Evolutionary conservation across 768 basidiomycete species (phyloP).

Genomic region (Tephrocybe rancida): DNA sequence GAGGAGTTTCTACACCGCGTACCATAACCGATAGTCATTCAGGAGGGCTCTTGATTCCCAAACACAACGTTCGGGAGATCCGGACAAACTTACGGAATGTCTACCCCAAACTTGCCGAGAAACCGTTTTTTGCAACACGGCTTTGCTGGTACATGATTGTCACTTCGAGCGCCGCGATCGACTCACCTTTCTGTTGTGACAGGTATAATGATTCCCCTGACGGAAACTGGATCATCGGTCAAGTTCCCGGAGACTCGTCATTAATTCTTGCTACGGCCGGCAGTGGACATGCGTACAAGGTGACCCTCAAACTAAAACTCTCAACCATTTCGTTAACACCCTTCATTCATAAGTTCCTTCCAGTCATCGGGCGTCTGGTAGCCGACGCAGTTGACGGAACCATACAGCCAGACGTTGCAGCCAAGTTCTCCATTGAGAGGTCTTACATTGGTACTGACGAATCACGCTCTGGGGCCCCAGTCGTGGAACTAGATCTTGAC

Average conservation of each 20-base stretch:
- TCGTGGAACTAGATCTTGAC: constrained; percentile 42
- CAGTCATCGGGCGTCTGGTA: constrained; percentile 78
- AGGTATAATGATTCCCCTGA: constrained; percentile 93
- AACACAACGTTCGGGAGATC: constrained; percentile 47
- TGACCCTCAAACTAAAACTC: neutral
- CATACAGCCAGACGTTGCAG: constrained; percentile 49
- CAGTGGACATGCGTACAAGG: constrained; percentile 90
- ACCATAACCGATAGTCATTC: constrained; percentile 66
- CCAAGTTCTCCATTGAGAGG: constrained; percentile 69
- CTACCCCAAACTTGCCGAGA: constrained; percentile 79
- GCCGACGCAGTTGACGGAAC: constrained; percentile 70
- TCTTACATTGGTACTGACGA: constrained; percentile 19
- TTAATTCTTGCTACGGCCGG: constrained; percentile 86
- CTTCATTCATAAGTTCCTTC: constrained; percentile 73
- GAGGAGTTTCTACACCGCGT: constrained; percentile 71
- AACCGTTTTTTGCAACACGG: constrained; percentile 71
- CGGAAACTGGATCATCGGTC: constrained; percentile 89
- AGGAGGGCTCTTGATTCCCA: constrained; percentile 69
- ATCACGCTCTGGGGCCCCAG: constrained; percentile 17
- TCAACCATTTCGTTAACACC: neutral
- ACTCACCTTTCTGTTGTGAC: neutral
- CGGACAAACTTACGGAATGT: constrained; percentile 53
- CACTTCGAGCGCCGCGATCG: too few species aligned
- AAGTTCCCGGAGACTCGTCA: constrained; percentile 53
- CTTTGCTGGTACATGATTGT: constrained; percentile 80